Percentiles rank a stretch among this genome's conserved stretches.
Conservation (phyloP, 768 basidiomycete genomes). For the Kwoniella pini region DNA sequence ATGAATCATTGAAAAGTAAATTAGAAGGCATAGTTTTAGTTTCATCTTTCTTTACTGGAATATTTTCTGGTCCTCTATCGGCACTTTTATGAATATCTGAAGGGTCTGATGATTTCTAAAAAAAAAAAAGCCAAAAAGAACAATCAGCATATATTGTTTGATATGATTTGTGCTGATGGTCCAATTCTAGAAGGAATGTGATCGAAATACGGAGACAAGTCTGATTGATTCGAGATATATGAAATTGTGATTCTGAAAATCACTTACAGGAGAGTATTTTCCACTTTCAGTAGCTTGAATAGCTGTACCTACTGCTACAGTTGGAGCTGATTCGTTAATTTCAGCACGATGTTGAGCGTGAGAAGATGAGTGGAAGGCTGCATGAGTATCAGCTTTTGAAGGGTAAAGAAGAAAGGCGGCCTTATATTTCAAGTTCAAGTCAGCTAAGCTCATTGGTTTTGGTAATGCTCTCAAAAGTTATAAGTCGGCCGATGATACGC, state of each 20-base stretch:
- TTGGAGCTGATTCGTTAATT: conserved; percentile 23
- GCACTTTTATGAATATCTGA: conserved; percentile 8
- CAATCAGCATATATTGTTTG: background rate
- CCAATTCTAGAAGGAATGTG: background rate
- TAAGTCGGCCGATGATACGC: too few species aligned
- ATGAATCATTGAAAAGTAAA: conserved; percentile 1
- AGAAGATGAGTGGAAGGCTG: conserved; percentile 1
- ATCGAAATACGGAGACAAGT: background rate
- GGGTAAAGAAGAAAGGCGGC: conserved; percentile 18
- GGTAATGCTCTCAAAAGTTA: too few species aligned
- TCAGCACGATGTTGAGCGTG: conserved; percentile 16
- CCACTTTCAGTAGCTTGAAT: background rate
- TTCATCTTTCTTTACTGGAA: conserved; percentile 15
- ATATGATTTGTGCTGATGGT: background rate
- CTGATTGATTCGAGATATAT: too few species aligned
- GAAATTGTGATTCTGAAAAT: background rate
- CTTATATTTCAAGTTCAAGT: background rate
- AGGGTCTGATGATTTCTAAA: conserved; percentile 18
- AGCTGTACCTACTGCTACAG: conserved; percentile 3
- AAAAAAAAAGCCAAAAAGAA: too few species aligned
- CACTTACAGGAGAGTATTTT: conserved; percentile 7
- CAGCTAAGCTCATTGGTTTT: too few species aligned
- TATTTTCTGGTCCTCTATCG: background rate
- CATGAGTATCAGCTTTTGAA: conserved; percentile 16
- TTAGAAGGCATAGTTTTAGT: conserved; percentile 3